A percentile compares a stretch with the other conserved stretches of the same genome.
phyloP scores from a whole-genome alignment of 2,329 filamentous ascomycete genomes.

The Epichloe sibirici region DNA sequence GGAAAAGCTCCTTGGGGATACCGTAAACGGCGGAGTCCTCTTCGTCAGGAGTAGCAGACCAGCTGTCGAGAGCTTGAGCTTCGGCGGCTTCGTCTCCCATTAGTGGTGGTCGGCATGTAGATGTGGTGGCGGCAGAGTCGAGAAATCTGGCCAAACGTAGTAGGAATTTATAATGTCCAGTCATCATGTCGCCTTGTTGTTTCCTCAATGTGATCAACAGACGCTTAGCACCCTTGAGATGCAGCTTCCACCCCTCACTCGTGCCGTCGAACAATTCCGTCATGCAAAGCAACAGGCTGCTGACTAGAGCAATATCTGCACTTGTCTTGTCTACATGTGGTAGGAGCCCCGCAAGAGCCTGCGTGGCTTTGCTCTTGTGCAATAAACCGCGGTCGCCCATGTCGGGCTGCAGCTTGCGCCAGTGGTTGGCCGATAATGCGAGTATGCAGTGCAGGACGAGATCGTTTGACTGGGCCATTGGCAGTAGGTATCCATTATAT shows the following conservation, averaged over 20 bases:
- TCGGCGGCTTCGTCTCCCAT: conserved; percentile 21
- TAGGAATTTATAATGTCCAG: conserved; percentile 27
- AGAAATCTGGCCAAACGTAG: conserved; percentile 20
- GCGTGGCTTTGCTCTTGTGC: conserved; percentile 21
- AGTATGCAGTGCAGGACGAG: conserved; percentile 22
- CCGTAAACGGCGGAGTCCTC: conserved; percentile 23
- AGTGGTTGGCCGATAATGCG: conserved; percentile 22
- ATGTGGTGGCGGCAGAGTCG: conserved; percentile 22
- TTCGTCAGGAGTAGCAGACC: conserved; percentile 15
- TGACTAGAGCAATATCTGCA: conserved; percentile 24
- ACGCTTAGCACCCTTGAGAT: conserved; percentile 28
- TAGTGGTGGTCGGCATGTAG: conserved; percentile 21
- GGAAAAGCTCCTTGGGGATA: conserved; percentile 24
- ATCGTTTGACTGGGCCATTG: conserved; percentile 21
- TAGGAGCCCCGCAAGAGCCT: conserved; percentile 19
- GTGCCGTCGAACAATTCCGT: conserved; percentile 30
- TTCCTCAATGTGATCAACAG: conserved; percentile 21
- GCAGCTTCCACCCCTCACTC: conserved; percentile 28
- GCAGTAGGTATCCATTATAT: conserved; percentile 20
- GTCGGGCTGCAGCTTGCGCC: conserved; percentile 20
- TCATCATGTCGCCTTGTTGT: conserved; percentile 19
- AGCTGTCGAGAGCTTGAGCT: conserved; percentile 15
- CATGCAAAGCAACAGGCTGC: conserved; percentile 29
- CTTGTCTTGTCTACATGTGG: conserved; percentile 21
- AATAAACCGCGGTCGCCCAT: conserved; percentile 18